Conservation (phyloP, 2,329 filamentous ascomycete species). For the Cladosporium halotolerans region DNA sequence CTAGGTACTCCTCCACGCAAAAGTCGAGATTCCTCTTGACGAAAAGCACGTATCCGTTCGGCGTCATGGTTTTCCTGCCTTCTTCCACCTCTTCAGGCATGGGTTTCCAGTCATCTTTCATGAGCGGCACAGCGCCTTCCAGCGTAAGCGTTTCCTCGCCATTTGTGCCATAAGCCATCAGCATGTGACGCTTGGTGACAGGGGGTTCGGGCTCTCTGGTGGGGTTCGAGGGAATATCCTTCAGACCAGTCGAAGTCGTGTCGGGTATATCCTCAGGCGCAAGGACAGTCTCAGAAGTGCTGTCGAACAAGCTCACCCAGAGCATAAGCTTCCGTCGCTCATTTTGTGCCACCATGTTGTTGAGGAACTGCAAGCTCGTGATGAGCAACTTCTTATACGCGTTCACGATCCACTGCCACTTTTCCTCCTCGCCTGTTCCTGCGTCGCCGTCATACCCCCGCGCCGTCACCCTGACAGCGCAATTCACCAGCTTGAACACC, state of each 20-base stretch:
- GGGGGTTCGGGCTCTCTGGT: conserved; percentile 22
- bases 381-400: conserved; percentile 61
- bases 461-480: conserved; percentile 58
- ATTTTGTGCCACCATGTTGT: conserved; percentile 61
- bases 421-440: conserved; percentile 55
- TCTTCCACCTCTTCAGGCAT: conserved; percentile 19
- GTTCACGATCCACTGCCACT: conserved; percentile 60
- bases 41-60: conserved; percentile 28
- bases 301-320: conserved; percentile 60
- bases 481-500: conserved; percentile 55
- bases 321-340: conserved; percentile 59
- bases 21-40: conserved; percentile 17
- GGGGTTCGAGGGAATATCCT: conserved; percentile 25
- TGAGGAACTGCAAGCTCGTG: conserved; percentile 59
- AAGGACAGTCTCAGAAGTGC: conserved; percentile 36
- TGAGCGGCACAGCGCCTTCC: conserved; percentile 18
- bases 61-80: conserved; percentile 15
- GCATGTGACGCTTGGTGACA: conserved; percentile 22
- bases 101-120: conserved; percentile 20
- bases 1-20: conserved; percentile 22
- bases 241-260: conserved; percentile 22
- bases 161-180: conserved; percentile 26
- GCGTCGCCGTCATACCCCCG: conserved; percentile 60
- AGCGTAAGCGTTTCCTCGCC: conserved; percentile 16
- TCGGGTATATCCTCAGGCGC: conserved; percentile 24